Percentiles rank a stretch among this genome's conserved stretches.
phyloP scores from a whole-genome alignment of 1,284 basidiomycete genomes.

The Ceratobasidium theobromae region DNA sequence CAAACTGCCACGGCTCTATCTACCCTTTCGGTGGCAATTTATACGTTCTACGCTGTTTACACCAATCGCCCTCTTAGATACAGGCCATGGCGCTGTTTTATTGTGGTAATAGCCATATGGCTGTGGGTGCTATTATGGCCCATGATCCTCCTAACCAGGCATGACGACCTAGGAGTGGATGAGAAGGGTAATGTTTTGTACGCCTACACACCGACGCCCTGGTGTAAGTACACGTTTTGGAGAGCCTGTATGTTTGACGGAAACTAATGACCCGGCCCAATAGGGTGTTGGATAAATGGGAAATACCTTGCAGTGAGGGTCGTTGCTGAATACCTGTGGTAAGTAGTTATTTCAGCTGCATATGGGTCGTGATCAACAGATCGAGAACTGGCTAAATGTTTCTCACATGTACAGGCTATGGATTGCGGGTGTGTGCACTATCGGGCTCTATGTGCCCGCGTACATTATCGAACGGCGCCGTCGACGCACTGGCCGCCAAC shows the following conservation, averaged over 20 bases:
- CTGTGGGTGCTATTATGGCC: conserved; percentile 24
- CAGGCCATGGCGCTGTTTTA: conserved; percentile 1
- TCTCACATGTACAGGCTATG: not conserved
- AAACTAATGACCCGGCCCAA: no score
- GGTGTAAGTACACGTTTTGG: conserved; percentile 10
- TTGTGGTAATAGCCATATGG: conserved; percentile 10
- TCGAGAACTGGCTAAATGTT: no score
- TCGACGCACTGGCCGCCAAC: not conserved
- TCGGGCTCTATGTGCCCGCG: conserved; percentile 23
- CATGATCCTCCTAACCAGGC: not conserved
- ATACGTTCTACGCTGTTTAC: conserved; percentile 14
- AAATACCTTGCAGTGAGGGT: not conserved
- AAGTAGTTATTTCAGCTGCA: not conserved
- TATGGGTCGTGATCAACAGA: no score
- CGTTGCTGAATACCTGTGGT: conserved; percentile 26
- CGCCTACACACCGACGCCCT: conserved; percentile 21
- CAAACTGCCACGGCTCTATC: conserved; percentile 19
- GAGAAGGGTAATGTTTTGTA: conserved; percentile 4
- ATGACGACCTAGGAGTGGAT: not conserved
- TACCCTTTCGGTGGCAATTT: conserved; percentile 10
- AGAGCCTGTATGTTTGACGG: not conserved
- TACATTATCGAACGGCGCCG: conserved; percentile 1
- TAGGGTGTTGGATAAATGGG: conserved; percentile 28
- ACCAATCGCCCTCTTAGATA: not conserved
- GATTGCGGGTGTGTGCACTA: conserved; percentile 21